Percentiles rank a stretch among this genome's conserved stretches.
These are phyloP conservation scores for Iris macrosiphon DNA, from an alignment of 106 monocot species.

Conservation along the genomic window DNA sequence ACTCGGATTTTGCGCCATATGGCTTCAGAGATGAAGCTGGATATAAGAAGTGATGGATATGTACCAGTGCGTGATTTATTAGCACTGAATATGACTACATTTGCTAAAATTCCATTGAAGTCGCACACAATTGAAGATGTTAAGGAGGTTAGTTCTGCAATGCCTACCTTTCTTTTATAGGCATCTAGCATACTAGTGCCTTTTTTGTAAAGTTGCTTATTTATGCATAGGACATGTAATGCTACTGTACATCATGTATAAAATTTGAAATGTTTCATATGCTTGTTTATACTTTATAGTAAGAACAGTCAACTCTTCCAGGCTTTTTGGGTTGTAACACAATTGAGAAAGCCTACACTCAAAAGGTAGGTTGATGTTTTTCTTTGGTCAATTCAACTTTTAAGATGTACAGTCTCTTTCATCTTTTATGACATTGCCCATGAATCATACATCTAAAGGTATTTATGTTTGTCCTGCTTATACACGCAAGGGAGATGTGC, in stretches of 20 bases:
- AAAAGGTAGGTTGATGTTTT: too few relatives aligned
- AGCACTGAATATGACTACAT: conserved; percentile 43
- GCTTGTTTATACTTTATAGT: neutral
- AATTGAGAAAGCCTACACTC: too few relatives aligned
- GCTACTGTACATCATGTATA: neutral
- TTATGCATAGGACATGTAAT: too few relatives aligned
- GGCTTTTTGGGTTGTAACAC: neutral
- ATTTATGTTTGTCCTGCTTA: too few relatives aligned
- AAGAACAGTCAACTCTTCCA: neutral
- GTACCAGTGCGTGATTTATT: conserved; percentile 55
- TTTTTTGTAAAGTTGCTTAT: neutral
- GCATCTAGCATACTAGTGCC: neutral
- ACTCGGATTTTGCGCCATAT: conserved; percentile 61
- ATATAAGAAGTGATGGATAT: conserved; percentile 60
- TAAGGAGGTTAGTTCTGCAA: conserved; percentile 37
- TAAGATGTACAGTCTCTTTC: too few relatives aligned
- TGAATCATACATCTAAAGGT: too few relatives aligned
- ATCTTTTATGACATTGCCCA: too few relatives aligned
- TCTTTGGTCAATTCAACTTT: too few relatives aligned
- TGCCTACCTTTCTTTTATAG: neutral
- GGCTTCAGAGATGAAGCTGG: conserved; percentile 58
- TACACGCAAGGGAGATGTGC: too few relatives aligned
- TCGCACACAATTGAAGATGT: conserved; percentile 61
- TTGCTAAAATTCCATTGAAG: conserved; percentile 55
- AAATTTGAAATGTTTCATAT: neutral